Evolutionary conservation across 306 rosid species (phyloP).

Genomic region (Adenanthera pavonina): DNA sequence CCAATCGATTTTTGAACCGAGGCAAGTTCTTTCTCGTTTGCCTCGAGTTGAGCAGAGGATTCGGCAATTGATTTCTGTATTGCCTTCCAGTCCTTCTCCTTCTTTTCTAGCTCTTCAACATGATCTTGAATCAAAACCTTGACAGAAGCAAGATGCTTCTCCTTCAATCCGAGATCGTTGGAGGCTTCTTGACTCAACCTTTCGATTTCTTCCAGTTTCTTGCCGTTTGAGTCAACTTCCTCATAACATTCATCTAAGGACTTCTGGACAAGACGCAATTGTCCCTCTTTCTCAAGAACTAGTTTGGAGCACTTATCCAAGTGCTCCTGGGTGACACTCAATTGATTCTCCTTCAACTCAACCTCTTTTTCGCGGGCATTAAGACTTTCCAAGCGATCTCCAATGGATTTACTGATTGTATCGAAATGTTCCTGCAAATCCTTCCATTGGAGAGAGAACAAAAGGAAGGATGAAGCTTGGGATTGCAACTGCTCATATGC

Average conservation of each 20-base stretch:
- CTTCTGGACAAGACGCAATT: neutral
- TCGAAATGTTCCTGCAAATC: conserved; percentile 59
- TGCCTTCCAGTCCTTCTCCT: conserved; percentile 27
- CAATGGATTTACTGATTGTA: conserved; percentile 27
- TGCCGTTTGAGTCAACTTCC: conserved; percentile 24
- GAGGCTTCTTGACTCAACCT: conserved; percentile 27
- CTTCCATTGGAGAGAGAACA: conserved; percentile 51
- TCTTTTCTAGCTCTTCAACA: conserved; percentile 43
- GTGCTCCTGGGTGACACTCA: neutral
- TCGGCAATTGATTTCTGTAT: conserved; percentile 36
- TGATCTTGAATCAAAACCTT: conserved; percentile 39
- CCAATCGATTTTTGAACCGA: conserved; percentile 27
- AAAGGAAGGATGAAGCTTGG: conserved; percentile 41
- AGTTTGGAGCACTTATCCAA: conserved; percentile 18
- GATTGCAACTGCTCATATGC: conserved; percentile 42
- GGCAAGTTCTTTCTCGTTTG: conserved; percentile 39
- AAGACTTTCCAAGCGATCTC: conserved; percentile 9
- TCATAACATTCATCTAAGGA: neutral
- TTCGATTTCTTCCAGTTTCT: conserved; percentile 21
- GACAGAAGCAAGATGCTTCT: conserved; percentile 24
- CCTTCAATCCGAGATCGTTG: conserved; percentile 20
- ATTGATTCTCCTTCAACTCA: conserved; percentile 32
- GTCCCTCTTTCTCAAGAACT: conserved; percentile 12
- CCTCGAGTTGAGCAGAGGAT: conserved; percentile 26
- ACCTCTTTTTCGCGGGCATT: conserved; percentile 31